These are phyloP conservation scores for Wickerhamomyces sp. DNA, from an alignment of 1,139 yeast genomes.

Conservation along the genomic window DNA sequence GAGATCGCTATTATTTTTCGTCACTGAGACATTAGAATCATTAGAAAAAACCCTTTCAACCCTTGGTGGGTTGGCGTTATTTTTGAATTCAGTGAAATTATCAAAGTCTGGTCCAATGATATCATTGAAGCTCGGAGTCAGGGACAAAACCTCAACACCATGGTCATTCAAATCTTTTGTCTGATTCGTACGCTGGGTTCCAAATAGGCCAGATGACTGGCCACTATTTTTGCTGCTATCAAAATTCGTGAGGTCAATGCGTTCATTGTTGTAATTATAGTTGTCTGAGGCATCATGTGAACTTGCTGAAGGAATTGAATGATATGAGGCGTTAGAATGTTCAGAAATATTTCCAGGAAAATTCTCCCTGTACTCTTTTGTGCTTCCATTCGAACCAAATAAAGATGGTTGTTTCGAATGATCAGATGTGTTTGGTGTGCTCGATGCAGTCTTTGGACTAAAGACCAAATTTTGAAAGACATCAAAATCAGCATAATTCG, in stretches of 20 bases:
- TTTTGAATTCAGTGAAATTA: too few relatives aligned
- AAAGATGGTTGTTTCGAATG: constrained; percentile 3
- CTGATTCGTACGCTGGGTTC: not conserved
- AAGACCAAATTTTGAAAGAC: constrained; percentile 8
- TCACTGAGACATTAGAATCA: too few relatives aligned
- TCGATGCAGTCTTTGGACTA: constrained; percentile 6
- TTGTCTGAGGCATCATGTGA: not conserved
- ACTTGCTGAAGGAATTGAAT: not conserved
- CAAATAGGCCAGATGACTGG: constrained; percentile 3
- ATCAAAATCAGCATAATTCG: constrained; percentile 5
- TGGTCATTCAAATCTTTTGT: constrained; percentile 18
- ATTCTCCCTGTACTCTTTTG: not conserved
- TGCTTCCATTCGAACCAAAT: not conserved
- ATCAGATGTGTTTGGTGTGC: not conserved
- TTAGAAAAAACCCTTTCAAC: too few relatives aligned
- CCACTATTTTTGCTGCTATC: not conserved
- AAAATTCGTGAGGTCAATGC: not conserved
- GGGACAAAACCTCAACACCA: constrained; percentile 31
- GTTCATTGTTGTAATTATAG: constrained; percentile 1
- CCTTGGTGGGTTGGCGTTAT: too few relatives aligned
- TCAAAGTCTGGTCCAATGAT: too few relatives aligned
- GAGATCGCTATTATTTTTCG: too few relatives aligned
- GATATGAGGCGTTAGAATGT: constrained; percentile 1
- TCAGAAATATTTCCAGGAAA: constrained; percentile 1
- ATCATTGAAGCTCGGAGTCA: constrained; percentile 35